Base-by-base conservation (phyloP, 331 rosid genomes). In the Prunus yedoensis region DNA sequence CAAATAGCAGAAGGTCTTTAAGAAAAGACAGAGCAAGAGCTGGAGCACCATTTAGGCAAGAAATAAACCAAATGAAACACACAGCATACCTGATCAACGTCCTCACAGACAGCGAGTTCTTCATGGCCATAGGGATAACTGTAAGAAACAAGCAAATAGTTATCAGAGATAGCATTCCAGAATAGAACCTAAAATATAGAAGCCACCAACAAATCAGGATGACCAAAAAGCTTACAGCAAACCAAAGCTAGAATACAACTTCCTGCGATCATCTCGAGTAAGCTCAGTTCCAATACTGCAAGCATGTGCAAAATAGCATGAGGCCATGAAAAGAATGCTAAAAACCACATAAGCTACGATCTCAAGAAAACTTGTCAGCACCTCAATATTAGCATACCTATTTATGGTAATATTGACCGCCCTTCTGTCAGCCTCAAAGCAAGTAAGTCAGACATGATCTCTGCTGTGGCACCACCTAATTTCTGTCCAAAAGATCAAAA, bases 361-460 rank as follows among this genome's bases (percentile, higher is more conserved):
- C 62, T 4, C 8, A 75, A 57, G 65, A 72, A 30, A 27, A 38
- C 28, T 67, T 60, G 30, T 66, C 10, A 65, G 3, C 53, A 38
- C 52, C 25, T 52, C 47, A 54, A 70, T 57, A 71, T 10, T 56
- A 57, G 32, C 28, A 20, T 88, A 95, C 99, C 99, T 95, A 49
- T 95, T 95, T 71, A 95, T 95, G 79, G 90, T 68, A 68, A 95
- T 95, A 83, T 95, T 95, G 74, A 92, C 97, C 83, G 97, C 99
- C 85, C 99, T 92, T 89, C 99, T 83, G 84, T 95, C 99, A 70
- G 97, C 96, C 87, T 95, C 99, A 95, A 92, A 74, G 97, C 91
- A 54, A 95, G 97, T 65, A 95, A 96, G 78, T 95, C 97, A 81
- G 97, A 92, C 99, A 95, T 95, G 83, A 95, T 95, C 88, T 92